Base-by-base conservation (phyloP, 371 early-diverging fungal genomes). In the Parasitella parasitica region DNA sequence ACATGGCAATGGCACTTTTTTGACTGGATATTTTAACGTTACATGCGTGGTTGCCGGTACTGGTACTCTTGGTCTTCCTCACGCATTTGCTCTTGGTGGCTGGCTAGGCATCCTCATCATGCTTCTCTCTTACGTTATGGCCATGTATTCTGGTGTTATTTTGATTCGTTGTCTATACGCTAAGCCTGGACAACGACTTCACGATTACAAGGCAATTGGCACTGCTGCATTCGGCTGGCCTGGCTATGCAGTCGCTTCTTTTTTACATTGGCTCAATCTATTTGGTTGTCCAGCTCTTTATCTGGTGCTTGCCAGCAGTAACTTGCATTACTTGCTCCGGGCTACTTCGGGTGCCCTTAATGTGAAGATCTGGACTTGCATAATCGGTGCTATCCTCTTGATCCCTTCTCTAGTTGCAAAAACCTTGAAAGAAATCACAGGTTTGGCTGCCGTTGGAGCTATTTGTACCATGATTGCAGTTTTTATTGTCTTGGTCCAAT, bases 1-100 rank as follows among this genome's bases (percentile, higher is more conserved):
- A 24, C 72, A 67, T 54, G 74, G 74, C 24, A 48, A 55, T 6
- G 74, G 74, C 32, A 57, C 30, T 37, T 73, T 70, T 20, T 73
- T 81, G 54, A 78, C 76, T 16, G 80, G 81, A 34, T 86, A 82
- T 54, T 78, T 85, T 26, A 89, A 87, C 65, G 67, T 89, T 11
- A 86, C 87, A 32, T 89, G 92, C 71, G 89, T 92, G 6, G 85
- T 91, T 20, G 91, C 91, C 6, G 94, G 94, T 51, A 88, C 90
- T 12, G 95, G 95, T 36, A 86, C 92, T n/a, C 77, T 94, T 15
- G 93, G 92, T 61, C 81, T 95, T 26, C 75, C 75, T 12, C 46
- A 46, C 4, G 90, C 84, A 41, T 88, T 53, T 27, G 62, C 54
- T 4, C 27, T 34, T 37, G 86, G 90, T 50, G 94, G 94, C 15